phyloP scores from a whole-genome alignment of 805 yeast genomes.

The Torulaspora maleeae region DNA sequence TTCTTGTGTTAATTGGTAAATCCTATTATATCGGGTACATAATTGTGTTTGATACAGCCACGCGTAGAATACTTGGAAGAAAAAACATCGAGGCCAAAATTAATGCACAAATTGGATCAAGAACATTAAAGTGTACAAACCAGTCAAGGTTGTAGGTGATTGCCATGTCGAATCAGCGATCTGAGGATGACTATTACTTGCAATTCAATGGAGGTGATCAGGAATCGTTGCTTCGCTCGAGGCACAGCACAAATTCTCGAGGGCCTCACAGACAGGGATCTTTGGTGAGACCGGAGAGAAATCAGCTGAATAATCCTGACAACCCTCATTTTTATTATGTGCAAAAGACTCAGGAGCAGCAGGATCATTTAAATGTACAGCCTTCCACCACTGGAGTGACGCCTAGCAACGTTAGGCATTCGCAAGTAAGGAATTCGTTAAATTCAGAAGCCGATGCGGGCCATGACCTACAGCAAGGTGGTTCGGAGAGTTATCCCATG shows the following conservation, averaged over 20 bases:
- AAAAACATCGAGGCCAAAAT: neutral
- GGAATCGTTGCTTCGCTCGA: slow-evolving; percentile 34
- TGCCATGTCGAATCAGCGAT: slow-evolving; percentile 7
- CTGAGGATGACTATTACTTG: slow-evolving; percentile 19
- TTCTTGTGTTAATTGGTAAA: too few species aligned
- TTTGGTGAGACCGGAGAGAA: slow-evolving; percentile 80
- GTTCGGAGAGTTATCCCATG: slow-evolving; percentile 6
- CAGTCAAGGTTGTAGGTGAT: too few species aligned
- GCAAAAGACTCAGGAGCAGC: slow-evolving; percentile 64
- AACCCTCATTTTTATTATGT: slow-evolving; percentile 78
- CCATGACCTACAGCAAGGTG: neutral
- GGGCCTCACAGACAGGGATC: slow-evolving; percentile 44
- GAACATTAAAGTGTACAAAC: neutral
- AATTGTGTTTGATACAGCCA: neutral
- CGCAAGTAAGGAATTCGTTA: neutral
- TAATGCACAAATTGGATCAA: slow-evolving; percentile 1
- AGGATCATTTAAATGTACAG: slow-evolving; percentile 55
- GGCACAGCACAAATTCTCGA: slow-evolving; percentile 15
- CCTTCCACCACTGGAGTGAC: slow-evolving; percentile 73
- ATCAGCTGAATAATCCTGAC: slow-evolving; percentile 53
- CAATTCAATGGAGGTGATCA: slow-evolving; percentile 26
- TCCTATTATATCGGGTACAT: neutral
- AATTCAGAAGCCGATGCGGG: neutral
- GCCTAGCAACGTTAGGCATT: slow-evolving; percentile 37
- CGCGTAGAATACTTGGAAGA: neutral